phyloP scores from a whole-genome alignment of 1,284 basidiomycete genomes.

The Earliella scabrosa region DNA sequence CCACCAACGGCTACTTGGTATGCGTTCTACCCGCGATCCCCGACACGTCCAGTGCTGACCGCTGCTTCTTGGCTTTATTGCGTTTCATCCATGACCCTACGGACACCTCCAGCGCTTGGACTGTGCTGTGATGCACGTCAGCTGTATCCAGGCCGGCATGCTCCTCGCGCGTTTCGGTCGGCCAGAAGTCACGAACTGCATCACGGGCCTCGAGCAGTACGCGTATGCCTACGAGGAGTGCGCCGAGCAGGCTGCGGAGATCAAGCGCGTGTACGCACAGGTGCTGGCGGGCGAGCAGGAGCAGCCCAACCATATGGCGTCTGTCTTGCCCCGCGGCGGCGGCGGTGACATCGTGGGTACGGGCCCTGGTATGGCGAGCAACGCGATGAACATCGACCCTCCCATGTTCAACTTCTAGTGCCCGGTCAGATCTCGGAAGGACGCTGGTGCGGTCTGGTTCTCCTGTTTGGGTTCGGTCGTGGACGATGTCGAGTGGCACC shows the following conservation, averaged over 20 bases:
- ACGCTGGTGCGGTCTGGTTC: too few species aligned
- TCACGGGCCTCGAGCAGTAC: conserved; percentile 87
- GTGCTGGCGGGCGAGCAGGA: conserved; percentile 53
- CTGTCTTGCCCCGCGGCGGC: conserved; percentile 31
- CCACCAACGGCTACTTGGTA: conserved; percentile 84
- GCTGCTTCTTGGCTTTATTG: background rate
- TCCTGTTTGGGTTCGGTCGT: background rate
- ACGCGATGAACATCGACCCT: conserved; percentile 28
- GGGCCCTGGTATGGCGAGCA: conserved; percentile 1
- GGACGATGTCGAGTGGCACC: too few species aligned
- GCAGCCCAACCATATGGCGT: conserved; percentile 60
- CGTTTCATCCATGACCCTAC: background rate
- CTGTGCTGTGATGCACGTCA: conserved; percentile 84
- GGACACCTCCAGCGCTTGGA: conserved; percentile 61
- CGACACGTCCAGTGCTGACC: conserved; percentile 8
- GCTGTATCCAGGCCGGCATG: conserved; percentile 81
- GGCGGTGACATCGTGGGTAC: background rate
- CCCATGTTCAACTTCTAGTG: conserved; percentile 12
- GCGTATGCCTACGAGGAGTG: conserved; percentile 86
- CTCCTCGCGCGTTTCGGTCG: conserved; percentile 83
- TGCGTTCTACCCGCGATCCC: conserved; percentile 10
- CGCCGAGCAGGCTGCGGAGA: conserved; percentile 75
- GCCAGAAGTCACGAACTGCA: conserved; percentile 81
- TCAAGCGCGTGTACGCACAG: conserved; percentile 57
- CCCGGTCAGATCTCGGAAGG: background rate